Percentiles rank a stretch among this genome's conserved stretches.
Conservation (phyloP, 176 grass and related monocot genomes). For the Avena eriantha region DNA sequence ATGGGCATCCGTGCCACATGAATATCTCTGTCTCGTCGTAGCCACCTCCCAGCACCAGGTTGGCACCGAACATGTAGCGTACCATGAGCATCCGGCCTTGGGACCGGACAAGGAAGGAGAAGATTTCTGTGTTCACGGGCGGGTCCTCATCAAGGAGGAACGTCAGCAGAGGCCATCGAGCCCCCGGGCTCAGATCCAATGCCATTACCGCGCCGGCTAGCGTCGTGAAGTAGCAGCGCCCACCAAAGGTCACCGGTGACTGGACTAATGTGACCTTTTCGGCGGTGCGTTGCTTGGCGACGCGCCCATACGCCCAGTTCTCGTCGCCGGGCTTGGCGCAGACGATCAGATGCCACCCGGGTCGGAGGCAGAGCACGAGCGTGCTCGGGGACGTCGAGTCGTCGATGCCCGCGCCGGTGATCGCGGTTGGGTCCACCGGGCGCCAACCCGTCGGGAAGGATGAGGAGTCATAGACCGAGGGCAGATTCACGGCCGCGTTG, state of each 20-base stretch:
- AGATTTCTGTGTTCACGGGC: background rate
- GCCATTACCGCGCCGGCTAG: background rate
- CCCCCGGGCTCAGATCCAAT: background rate
- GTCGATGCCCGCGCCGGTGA: background rate
- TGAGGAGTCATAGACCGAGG: background rate
- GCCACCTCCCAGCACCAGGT: background rate
- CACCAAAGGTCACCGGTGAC: background rate
- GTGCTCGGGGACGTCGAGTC: background rate
- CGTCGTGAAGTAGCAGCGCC: background rate
- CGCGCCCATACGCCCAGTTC: background rate
- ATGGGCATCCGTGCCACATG: background rate
- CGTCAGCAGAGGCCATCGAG: background rate
- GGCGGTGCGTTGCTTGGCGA: background rate
- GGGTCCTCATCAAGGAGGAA: background rate
- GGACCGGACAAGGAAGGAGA: conserved; percentile 1
- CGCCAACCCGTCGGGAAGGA: background rate
- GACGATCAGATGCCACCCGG: background rate
- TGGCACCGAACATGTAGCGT: background rate
- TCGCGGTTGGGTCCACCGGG: too few relatives aligned
- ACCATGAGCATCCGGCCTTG: conserved; percentile 20
- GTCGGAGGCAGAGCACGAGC: background rate
- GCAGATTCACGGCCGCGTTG: too few relatives aligned
- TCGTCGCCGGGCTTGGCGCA: background rate
- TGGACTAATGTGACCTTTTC: background rate
- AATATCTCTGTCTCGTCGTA: background rate